These are phyloP conservation scores for Desmodesmus armatus DNA, from an alignment of 139 green algal species.

Conservation along the genomic window DNA sequence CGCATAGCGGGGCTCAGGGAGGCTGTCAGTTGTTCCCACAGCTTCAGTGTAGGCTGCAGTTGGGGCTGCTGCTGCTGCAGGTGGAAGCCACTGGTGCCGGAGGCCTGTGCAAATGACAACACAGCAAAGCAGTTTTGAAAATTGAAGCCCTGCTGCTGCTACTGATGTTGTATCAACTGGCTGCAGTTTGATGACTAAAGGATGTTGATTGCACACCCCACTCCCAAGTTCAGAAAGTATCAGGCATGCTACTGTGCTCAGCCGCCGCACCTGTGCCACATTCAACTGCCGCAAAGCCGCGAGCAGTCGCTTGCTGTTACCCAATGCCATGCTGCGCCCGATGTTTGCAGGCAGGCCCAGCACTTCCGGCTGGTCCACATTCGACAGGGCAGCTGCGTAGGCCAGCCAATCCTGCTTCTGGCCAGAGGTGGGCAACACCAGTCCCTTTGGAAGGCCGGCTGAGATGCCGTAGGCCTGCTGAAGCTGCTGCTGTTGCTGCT, in stretches of 20 bases:
- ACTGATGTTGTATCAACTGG: no score
- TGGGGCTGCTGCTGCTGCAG: not conserved
- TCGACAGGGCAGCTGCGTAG: conserved; percentile 62
- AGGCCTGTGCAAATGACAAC: no score
- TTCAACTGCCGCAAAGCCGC: conserved; percentile 19
- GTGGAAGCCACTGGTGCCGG: not conserved
- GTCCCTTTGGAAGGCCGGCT: conserved; percentile 1
- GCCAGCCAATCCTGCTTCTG: conserved; percentile 40
- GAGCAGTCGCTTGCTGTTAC: conserved; percentile 28
- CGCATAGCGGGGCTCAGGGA: not conserved
- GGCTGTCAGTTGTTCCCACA: conserved; percentile 33
- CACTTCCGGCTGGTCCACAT: conserved; percentile 66
- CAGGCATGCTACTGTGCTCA: no score
- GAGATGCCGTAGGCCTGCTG: not conserved
- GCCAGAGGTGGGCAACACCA: not conserved
- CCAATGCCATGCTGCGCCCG: conserved; percentile 47
- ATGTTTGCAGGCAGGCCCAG: conserved; percentile 86
- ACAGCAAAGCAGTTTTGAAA: no score
- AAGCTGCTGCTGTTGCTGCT: conserved; percentile 12
- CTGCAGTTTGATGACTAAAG: no score
- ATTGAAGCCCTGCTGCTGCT: no score
- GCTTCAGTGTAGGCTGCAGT: conserved; percentile 37
- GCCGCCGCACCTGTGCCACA: not conserved
- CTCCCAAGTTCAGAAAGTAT: no score
- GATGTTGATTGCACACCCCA: no score